phyloP scores from a whole-genome alignment of 1,284 basidiomycete species.

The Trichosporon sp. region DNA sequence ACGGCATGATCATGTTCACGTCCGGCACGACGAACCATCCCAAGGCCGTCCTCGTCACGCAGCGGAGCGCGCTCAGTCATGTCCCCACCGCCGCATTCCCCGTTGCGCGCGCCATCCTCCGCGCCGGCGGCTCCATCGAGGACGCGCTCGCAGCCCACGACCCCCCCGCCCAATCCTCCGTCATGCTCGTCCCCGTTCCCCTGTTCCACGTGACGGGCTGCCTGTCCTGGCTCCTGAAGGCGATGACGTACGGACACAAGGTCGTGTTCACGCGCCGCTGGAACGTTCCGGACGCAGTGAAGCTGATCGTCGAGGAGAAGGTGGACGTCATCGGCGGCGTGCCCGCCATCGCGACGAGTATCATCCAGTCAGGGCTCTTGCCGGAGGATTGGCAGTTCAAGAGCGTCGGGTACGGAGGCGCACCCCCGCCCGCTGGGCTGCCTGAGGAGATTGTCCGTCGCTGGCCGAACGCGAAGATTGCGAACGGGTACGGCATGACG shows the following conservation, averaged over 20 bases:
- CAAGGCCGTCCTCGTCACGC: slow-evolving; percentile 50
- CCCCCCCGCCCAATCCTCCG: slow-evolving; percentile 29
- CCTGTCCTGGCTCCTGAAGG: slow-evolving; percentile 49
- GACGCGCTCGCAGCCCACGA: slow-evolving; percentile 13
- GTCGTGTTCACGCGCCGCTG: slow-evolving; percentile 47
- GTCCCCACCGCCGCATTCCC: slow-evolving; percentile 42
- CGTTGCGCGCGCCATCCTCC: slow-evolving; percentile 39
- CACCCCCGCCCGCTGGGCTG: slow-evolving; percentile 45
- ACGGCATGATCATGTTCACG: slow-evolving; percentile 51
- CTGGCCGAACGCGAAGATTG: slow-evolving; percentile 39
- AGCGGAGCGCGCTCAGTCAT: slow-evolving; percentile 47
- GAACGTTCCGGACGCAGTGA: slow-evolving; percentile 41
- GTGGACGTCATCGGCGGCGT: slow-evolving; percentile 51
- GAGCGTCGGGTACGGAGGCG: slow-evolving; percentile 52
- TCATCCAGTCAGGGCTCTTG: slow-evolving; percentile 28
- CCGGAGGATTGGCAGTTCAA: slow-evolving; percentile 34
- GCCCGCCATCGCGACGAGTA: slow-evolving; percentile 46
- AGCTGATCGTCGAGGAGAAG: slow-evolving; percentile 39
- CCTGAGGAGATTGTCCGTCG: slow-evolving; percentile 37
- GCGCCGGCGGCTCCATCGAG: slow-evolving; percentile 39
- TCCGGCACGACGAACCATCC: slow-evolving; percentile 43
- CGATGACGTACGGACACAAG: slow-evolving; percentile 43
- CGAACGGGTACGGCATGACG: slow-evolving; percentile 51
- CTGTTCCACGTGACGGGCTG: slow-evolving; percentile 55
- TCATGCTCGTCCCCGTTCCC: slow-evolving; percentile 46